Evolutionary conservation across 2,329 filamentous ascomycete genomes (phyloP).

Genomic region (Ascochyta lentis): DNA sequence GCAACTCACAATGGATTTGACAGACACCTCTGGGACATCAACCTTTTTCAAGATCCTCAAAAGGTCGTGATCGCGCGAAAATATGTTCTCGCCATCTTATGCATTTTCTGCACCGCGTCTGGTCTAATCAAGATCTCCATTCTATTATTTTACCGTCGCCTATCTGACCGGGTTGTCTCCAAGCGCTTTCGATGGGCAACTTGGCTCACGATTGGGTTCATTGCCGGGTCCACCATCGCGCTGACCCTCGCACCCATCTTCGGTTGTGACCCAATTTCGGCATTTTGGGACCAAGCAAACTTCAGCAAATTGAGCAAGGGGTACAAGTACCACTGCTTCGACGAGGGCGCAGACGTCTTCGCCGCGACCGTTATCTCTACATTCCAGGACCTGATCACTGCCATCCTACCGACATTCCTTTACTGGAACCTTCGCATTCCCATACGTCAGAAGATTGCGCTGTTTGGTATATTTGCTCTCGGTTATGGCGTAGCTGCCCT

Average conservation of each 20-base stretch:
- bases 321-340: conserved; percentile 40
- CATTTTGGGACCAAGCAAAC: conserved; percentile 41
- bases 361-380: conserved; percentile 37
- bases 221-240: conserved; percentile 34
- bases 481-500: conserved; percentile 38
- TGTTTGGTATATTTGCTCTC: conserved; percentile 43
- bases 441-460: conserved; percentile 35
- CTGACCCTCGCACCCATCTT: conserved; percentile 38
- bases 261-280: conserved; percentile 39
- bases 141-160: conserved; percentile 40
- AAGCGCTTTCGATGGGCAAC: conserved; percentile 33
- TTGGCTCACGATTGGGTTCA: conserved; percentile 37
- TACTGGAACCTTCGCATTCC: conserved; percentile 43
- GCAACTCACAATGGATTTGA: conserved; percentile 29
- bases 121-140: conserved; percentile 46
- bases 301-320: conserved; percentile 23
- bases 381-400: conserved; percentile 40
- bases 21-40: conserved; percentile 39
- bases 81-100: conserved; percentile 36
- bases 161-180: conserved; percentile 36
- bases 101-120: conserved; percentile 34
- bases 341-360: conserved; percentile 43
- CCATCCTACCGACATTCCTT: conserved; percentile 39
- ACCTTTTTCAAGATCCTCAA: conserved; percentile 15
- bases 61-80: conserved; percentile 30